phyloP scores from a whole-genome alignment of 1,139 yeast species.

The Blastobotrys proliferans region DNA sequence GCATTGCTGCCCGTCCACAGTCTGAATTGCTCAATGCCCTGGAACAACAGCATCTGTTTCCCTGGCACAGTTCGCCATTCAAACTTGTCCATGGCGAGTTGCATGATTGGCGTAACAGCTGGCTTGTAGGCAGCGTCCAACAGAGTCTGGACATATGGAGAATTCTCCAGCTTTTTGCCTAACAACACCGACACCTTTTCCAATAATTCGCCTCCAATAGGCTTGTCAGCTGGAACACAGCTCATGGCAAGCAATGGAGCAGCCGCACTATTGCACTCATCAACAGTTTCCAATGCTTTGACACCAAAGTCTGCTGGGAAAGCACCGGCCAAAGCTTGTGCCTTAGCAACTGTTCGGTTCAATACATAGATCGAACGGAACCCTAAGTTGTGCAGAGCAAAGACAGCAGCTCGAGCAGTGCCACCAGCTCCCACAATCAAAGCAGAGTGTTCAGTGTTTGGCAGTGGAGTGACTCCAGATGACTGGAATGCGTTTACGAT shows the following conservation, averaged over 20 bases:
- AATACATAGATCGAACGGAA: constrained; percentile 71
- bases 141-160: constrained; percentile 44
- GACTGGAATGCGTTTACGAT: constrained; percentile 62
- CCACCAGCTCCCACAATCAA: constrained; percentile 96
- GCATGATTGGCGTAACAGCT: constrained; percentile 76
- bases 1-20: constrained; percentile 66
- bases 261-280: constrained; percentile 18
- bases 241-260: constrained; percentile 66
- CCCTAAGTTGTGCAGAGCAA: constrained; percentile 77
- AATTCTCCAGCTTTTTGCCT: constrained; percentile 34
- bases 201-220: constrained; percentile 54
- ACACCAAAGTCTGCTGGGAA: constrained; percentile 64
- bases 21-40: constrained; percentile 83
- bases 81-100: constrained; percentile 55
- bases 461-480: constrained; percentile 51
- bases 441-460: constrained; percentile 30
- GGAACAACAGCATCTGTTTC: constrained; percentile 84
- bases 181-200: constrained; percentile 42
- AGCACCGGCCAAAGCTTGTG: constrained; percentile 51
- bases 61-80: constrained; percentile 81
- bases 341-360: constrained; percentile 73
- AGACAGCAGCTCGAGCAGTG: constrained; percentile 91
- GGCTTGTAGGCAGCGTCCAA: constrained; percentile 96
- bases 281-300: constrained; percentile 49
- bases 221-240: constrained; percentile 85